Evolutionary conservation across 495 filamentous ascomycete genomes (phyloP).

Genomic region (Mycothermus thermophilus): DNA sequence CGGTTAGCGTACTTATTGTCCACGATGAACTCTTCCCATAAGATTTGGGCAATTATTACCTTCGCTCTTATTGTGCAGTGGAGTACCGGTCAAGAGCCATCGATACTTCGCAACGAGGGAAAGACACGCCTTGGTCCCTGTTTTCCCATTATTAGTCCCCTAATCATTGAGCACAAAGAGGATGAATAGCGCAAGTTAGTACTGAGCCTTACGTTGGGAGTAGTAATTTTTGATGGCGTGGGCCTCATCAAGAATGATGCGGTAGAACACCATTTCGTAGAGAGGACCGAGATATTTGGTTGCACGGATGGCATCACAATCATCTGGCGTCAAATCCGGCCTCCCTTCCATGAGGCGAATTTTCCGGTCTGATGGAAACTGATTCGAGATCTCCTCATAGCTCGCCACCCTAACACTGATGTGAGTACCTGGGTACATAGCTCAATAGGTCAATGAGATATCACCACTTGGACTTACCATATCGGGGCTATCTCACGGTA

Average conservation of each 20-base stretch:
- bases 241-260: conserved; percentile 24
- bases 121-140: conserved; percentile 10
- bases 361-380: conserved; percentile 7
- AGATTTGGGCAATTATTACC: conserved; percentile 12
- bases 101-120: conserved; percentile 6
- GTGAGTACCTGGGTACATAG: too few species aligned
- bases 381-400: conserved; percentile 13
- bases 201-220: conserved; percentile 7
- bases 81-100: conserved; percentile 24
- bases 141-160: too few species aligned
- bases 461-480: not conserved
- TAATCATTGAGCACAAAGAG: too few species aligned
- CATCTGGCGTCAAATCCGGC: conserved; percentile 1
- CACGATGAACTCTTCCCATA: too few species aligned
- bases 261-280: conserved; percentile 12
- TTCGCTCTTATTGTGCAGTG: conserved; percentile 17
- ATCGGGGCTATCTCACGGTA: not conserved
- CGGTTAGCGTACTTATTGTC: too few species aligned
- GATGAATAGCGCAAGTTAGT: too few species aligned
- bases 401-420: conserved; percentile 8
- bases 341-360: conserved; percentile 1
- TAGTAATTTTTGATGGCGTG: conserved; percentile 22
- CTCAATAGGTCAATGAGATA: too few species aligned
- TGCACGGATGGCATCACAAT: conserved; percentile 1
- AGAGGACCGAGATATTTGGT: conserved; percentile 3